These are phyloP conservation scores for Schrenkiella parvula DNA, from an alignment of 345 rosid species.

Conservation along the genomic window DNA sequence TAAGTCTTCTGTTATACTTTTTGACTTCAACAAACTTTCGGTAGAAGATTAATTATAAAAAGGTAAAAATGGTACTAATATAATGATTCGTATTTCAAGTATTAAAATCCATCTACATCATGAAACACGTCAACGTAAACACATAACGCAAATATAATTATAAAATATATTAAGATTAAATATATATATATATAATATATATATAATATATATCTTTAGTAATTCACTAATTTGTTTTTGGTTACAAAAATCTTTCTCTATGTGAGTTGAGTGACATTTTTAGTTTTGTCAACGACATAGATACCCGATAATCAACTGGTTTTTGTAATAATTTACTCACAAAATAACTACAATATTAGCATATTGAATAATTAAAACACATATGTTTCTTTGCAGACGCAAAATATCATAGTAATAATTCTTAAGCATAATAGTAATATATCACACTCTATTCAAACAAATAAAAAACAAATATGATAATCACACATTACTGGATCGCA, in stretches of 20 bases:
- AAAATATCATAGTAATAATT: neutral
- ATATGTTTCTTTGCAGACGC: neutral
- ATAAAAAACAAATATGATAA: too few species aligned
- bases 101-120: neutral
- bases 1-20: neutral
- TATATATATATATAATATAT: too few species aligned
- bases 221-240: too few species aligned
- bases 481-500: neutral
- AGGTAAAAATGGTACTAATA: neutral
- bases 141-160: too few species aligned
- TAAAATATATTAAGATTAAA: neutral
- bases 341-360: too few species aligned
- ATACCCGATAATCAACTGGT: neutral
- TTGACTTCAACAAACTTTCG: conserved; percentile 29
- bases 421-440: neutral
- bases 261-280: neutral
- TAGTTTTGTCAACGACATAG: neutral
- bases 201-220: too few species aligned
- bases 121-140: conserved; percentile 5
- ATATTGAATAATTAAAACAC: neutral
- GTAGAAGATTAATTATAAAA: conserved; percentile 19
- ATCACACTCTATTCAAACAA: too few species aligned
- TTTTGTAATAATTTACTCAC: neutral
- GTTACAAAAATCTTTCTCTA: neutral
- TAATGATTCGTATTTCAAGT: conserved; percentile 4